Base-by-base conservation (phyloP, 139 green algal genomes). In the Coelastrella sp. region DNA sequence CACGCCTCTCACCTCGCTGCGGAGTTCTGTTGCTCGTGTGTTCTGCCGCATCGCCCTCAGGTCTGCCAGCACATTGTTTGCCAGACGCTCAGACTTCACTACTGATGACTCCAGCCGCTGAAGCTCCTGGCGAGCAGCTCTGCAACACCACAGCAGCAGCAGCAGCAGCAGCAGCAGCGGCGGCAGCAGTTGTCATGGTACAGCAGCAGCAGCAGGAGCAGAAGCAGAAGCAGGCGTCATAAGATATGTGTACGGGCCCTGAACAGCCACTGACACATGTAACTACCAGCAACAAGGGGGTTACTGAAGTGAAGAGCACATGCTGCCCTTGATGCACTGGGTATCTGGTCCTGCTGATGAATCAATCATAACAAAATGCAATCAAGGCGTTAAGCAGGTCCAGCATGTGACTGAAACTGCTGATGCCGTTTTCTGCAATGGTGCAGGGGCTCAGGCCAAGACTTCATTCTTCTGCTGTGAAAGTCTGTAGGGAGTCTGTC, bases 61-160 rank as follows among this genome's bases (percentile, higher is more conserved):
- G 83, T 93, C 91, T 17, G 73, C 66, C 20, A 93, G 83, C n/a
- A 93, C 87, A 12, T 56, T 86, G 0, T 73, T 75, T 15, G 91
- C 87, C 12, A 87, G 6, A 10, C 88, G 83, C 84, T 93, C 87
- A 78, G 78, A 89, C 84, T 93, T 93, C 78, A 24, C 20, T 6
- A 93, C 91, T 8, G 84, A 68, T 4, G 83, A 68, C 59, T 88
- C 83, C 10, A 93, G 83, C 22, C 91, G 91, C 87, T 92, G 87
- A 61, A 93, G 91, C 91, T 93, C 91, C 78, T 89, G 87, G 3
- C 91, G 91, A 6, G 91, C 87, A 17, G 91, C 91, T 75, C 91
- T 93, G 76, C 35, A 56, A 63, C 4, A 65, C 8, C 25, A 58
- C 57, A 63, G 22, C 20, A 19, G 11, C 27, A 73, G 19, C 61